Conservation (phyloP, 2,329 filamentous ascomycete genomes). For the Cryoendolithus antarcticus region DNA sequence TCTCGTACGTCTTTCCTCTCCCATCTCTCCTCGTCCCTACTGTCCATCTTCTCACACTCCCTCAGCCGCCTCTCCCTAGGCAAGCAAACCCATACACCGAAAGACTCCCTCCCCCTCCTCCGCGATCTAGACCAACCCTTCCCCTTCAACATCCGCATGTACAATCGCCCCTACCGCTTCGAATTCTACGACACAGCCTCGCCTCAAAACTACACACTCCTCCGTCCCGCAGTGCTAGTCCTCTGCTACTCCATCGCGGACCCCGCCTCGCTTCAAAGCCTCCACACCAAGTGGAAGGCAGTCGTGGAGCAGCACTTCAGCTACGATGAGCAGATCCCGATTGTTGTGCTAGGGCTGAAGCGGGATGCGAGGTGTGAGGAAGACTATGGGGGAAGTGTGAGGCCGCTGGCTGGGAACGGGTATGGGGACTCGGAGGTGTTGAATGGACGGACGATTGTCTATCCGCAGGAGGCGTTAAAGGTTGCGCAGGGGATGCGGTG, state of each 20-base stretch:
- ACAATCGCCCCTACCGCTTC: constrained; percentile 41
- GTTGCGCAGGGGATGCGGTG: constrained; percentile 47
- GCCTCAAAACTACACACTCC: constrained; percentile 44
- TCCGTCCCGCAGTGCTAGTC: constrained; percentile 42
- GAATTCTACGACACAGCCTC: constrained; percentile 46
- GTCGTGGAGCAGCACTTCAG: constrained; percentile 40
- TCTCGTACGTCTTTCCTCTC: constrained; percentile 39
- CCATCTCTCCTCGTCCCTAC: constrained; percentile 7
- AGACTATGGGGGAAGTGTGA: constrained; percentile 22
- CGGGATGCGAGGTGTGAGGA: constrained; percentile 41
- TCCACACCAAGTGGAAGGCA: constrained; percentile 33
- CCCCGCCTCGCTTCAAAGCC: constrained; percentile 36
- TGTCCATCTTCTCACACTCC: not conserved
- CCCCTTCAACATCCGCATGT: constrained; percentile 45
- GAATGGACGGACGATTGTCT: constrained; percentile 29
- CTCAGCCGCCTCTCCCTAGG: constrained; percentile 18
- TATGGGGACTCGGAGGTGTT: constrained; percentile 19
- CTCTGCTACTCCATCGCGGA: constrained; percentile 47
- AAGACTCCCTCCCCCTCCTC: constrained; percentile 29
- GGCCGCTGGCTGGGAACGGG: constrained; percentile 6
- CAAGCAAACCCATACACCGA: constrained; percentile 18
- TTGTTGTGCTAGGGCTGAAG: constrained; percentile 48
- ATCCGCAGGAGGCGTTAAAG: constrained; percentile 38
- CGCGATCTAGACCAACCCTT: constrained; percentile 47
- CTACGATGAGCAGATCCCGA: constrained; percentile 38